These are phyloP conservation scores for Corchorus capsularis DNA, from an alignment of 345 rosid genomes.

Conservation along the genomic window DNA sequence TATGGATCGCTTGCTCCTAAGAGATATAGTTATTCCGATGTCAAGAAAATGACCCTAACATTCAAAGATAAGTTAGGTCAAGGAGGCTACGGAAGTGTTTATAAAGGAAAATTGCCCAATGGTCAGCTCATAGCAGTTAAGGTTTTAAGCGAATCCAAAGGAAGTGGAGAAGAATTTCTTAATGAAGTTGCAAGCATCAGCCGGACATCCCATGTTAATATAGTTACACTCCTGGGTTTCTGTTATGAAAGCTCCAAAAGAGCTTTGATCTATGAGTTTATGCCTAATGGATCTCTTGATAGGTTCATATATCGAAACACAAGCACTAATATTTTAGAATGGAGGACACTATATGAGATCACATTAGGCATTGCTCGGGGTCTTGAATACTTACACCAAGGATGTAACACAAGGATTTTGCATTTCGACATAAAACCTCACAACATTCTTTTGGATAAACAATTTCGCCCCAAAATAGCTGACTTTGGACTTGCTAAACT, in stretches of 20 bases:
- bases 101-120: slow-evolving; percentile 27
- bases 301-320: not conserved
- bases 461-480: too few relatives aligned
- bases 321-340: too few relatives aligned
- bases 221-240: slow-evolving; percentile 12
- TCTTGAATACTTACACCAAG: too few relatives aligned
- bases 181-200: slow-evolving; percentile 23
- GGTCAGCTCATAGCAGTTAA: slow-evolving; percentile 34
- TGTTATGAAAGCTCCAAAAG: slow-evolving; percentile 19
- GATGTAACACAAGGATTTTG: too few relatives aligned
- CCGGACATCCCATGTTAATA: slow-evolving; percentile 14
- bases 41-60: slow-evolving; percentile 25
- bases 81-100: slow-evolving; percentile 35
- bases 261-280: slow-evolving; percentile 17
- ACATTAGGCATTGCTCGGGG: too few relatives aligned
- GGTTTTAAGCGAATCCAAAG: slow-evolving; percentile 12
- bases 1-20: slow-evolving; percentile 20
- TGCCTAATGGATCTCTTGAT: slow-evolving; percentile 25
- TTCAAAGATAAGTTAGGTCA: slow-evolving; percentile 30
- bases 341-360: too few relatives aligned
- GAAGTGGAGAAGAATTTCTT: slow-evolving; percentile 7
- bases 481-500: too few relatives aligned
- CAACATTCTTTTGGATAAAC: too few relatives aligned
- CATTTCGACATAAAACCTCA: too few relatives aligned
- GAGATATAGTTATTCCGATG: slow-evolving; percentile 16